phyloP scores from a whole-genome alignment of 2,329 filamentous ascomycete species.

The Fusarium albosuccineum region DNA sequence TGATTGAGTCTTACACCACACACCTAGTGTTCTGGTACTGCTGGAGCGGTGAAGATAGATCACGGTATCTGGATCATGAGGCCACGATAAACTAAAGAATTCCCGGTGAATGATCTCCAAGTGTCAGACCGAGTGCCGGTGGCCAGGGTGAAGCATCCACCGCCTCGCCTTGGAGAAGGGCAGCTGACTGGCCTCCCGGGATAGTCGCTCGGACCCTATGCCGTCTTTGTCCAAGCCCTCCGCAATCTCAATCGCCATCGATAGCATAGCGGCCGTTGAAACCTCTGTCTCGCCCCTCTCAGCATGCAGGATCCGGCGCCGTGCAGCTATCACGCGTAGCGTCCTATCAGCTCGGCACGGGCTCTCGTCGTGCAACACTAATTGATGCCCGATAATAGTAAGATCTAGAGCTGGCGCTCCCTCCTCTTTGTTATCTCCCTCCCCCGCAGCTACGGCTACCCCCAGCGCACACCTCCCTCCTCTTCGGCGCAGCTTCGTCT shows the following conservation, averaged over 20 bases:
- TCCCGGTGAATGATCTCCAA: too few species aligned
- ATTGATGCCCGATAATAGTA: constrained; percentile 17
- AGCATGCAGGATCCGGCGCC: constrained; percentile 18
- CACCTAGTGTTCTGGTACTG: neutral
- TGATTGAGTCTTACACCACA: neutral
- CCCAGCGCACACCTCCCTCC: constrained; percentile 28
- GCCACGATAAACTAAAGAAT: too few species aligned
- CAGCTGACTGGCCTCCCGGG: constrained; percentile 3
- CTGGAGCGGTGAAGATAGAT: neutral
- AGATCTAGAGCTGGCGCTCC: neutral
- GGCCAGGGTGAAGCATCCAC: too few species aligned
- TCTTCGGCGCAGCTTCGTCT: constrained; percentile 3
- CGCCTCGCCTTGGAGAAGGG: too few species aligned
- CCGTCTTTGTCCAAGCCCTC: neutral
- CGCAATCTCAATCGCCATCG: constrained; percentile 16
- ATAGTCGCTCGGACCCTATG: too few species aligned
- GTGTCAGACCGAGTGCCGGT: neutral
- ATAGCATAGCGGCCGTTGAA: constrained; percentile 17
- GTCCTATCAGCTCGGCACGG: constrained; percentile 32
- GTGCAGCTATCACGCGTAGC: constrained; percentile 25
- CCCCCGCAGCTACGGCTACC: constrained; percentile 19
- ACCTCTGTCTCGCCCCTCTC: neutral
- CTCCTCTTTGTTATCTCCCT: constrained; percentile 32
- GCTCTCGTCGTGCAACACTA: constrained; percentile 20
- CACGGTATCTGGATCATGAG: too few species aligned